Evolutionary conservation across 1,284 basidiomycete genomes (phyloP), one percentile per base, ranked within the genome.

Genomic region (Ganoderma lucidum): DNA sequence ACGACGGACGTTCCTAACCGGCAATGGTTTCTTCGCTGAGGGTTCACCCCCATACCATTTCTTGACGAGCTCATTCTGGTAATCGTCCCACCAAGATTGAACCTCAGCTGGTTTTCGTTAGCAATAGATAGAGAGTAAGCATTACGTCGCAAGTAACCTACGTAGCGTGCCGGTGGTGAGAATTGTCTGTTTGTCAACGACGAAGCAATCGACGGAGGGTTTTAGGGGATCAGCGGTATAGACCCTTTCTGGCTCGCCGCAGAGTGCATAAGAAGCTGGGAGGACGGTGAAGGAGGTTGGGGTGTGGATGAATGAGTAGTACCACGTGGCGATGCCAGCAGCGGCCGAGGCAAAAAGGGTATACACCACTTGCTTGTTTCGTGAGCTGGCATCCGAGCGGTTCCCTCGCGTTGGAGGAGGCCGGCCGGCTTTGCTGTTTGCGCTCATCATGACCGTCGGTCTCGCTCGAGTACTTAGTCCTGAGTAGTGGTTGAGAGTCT

Each of bases 141-240:
- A 23, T 48, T 14, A 14, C 48, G 23, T 10, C 19, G 51, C 35
- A 19, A n/a, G 32, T 69, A 59, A 72, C 66, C 53, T 45, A 67
- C 92, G 84, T 51, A 87, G 78, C 56, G 82, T 80, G 0, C 93
- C 94, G 5, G 84, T 80, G 48, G 86, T 86, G n/a, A 82, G 71
- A 32, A 96, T 88, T 35, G 78, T 79, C 56, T 86, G 84, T 32
- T 85, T 84, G 65, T 81, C 80, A 6, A 96, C 85, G n/a, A 90
- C 83, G 5, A 96, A 83, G 73, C 95, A 96, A 74, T 93, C 86
- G 2, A 86, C 90, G 2, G 58, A 71, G 1, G 77, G 75, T 15
- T 45, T 61, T 19, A 42, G 37, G 5, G 70, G 68, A 30, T 80
- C 75, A 1, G 78, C 79, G 3, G 79, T 80, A 63, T 79, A 78